phyloP scores from a whole-genome alignment of 179 eudicot species.

The Vitellaria paradoxa region DNA sequence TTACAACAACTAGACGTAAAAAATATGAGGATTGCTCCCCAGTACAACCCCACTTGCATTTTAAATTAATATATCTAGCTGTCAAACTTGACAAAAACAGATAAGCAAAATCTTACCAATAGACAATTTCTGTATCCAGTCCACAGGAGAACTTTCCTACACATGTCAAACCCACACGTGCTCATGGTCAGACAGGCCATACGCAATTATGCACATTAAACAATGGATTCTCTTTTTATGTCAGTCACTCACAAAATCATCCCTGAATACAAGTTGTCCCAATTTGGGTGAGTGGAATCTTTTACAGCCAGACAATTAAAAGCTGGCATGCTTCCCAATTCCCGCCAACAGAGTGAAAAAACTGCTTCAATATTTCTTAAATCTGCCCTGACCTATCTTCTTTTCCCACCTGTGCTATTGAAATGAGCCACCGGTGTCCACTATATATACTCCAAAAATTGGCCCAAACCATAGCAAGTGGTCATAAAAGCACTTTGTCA shows the following conservation, averaged over 20 bases:
- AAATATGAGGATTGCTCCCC: not conserved
- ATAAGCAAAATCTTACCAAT: conserved; percentile 4
- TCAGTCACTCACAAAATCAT: conserved; percentile 9
- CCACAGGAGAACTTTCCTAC: not conserved
- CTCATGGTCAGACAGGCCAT: not conserved
- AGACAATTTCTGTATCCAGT: not conserved
- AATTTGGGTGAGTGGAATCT: conserved; percentile 8
- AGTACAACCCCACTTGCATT: not conserved
- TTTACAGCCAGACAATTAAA: conserved; percentile 8
- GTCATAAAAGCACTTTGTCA: not conserved
- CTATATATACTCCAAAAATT: conserved; percentile 16
- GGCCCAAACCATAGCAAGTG: conserved; percentile 5
- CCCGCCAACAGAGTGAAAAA: conserved; percentile 15
- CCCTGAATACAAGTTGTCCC: conserved; percentile 8
- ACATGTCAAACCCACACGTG: not conserved
- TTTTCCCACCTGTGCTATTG: not conserved
- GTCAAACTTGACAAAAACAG: conserved; percentile 7
- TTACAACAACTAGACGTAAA: not conserved
- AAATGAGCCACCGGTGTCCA: not conserved
- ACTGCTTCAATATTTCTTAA: not conserved
- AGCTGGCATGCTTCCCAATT: conserved; percentile 39
- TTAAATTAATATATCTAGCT: not conserved
- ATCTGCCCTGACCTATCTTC: not conserved
- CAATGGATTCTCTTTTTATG: not conserved
- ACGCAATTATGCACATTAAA: not conserved